Conservation (phyloP, 2,329 filamentous ascomycete genomes). For the Ilyonectria sp. region DNA sequence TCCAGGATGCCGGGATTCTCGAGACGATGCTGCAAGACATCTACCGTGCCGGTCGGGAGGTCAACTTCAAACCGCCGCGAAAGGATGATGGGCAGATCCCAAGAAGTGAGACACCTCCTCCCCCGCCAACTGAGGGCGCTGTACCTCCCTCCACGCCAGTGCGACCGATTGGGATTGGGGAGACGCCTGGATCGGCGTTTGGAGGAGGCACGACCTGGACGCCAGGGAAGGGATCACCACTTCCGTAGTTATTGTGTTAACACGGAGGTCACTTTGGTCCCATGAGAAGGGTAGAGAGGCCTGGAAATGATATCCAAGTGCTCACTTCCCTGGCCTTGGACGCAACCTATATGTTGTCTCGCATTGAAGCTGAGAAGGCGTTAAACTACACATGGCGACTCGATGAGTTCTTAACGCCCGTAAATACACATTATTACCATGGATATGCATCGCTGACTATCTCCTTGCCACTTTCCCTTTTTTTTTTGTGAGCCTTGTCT, state of each 20-base stretch:
- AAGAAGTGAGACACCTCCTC: slow-evolving; percentile 70
- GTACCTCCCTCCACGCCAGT: slow-evolving; percentile 64
- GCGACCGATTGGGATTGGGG: slow-evolving; percentile 54
- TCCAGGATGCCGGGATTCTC: slow-evolving; percentile 86
- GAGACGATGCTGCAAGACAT: slow-evolving; percentile 90
- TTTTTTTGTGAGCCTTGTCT: too few species aligned
- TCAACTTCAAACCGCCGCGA: slow-evolving; percentile 67
- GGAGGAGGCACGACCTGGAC: slow-evolving; percentile 60
- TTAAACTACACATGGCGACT: neutral
- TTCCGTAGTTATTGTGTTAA: slow-evolving; percentile 41
- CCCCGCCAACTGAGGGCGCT: slow-evolving; percentile 58
- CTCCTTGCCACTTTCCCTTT: neutral
- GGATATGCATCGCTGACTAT: neutral
- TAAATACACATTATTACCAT: neutral
- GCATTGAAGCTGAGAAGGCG: neutral
- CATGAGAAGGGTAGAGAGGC: neutral
- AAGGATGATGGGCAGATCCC: slow-evolving; percentile 61
- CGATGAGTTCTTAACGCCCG: neutral
- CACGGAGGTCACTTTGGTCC: neutral
- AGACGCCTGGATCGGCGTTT: slow-evolving; percentile 56
- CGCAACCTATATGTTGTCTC: neutral
- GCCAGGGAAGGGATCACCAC: slow-evolving; percentile 61
- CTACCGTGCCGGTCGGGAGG: slow-evolving; percentile 70
- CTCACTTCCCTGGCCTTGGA: neutral
- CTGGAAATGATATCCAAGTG: neutral